Percentiles rank a stretch among this genome's conserved stretches.
phyloP scores from a whole-genome alignment of 768 basidiomycete species.

The Daedaleopsis sinensis region DNA sequence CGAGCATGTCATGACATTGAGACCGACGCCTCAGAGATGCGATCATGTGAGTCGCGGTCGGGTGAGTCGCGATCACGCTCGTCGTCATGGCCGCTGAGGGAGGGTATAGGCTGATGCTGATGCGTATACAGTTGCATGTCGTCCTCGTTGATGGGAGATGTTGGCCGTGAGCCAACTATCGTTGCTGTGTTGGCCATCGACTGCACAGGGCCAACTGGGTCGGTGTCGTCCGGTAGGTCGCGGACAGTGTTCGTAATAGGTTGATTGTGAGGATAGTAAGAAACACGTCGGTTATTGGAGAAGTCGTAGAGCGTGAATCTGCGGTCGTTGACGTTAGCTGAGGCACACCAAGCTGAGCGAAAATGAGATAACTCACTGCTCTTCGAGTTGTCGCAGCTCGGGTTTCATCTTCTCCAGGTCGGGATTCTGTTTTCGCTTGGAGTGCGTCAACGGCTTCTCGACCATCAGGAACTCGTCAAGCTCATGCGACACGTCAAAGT shows the following conservation, averaged over 20 bases:
- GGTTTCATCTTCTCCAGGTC: constrained; percentile 89
- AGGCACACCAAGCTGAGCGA: not conserved
- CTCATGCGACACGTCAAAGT: constrained; percentile 97
- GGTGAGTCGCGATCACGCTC: not conserved
- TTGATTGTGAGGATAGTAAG: constrained; percentile 89
- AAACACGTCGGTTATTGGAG: constrained; percentile 65
- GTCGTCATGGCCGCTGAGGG: constrained; percentile 37
- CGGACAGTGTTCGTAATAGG: constrained; percentile 41
- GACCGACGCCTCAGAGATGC: not conserved
- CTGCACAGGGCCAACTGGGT: constrained; percentile 32
- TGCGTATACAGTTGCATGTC: constrained; percentile 10
- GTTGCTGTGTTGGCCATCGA: constrained; percentile 46
- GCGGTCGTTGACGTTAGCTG: constrained; percentile 3
- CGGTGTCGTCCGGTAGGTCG: constrained; percentile 19
- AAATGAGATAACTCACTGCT: constrained; percentile 67
- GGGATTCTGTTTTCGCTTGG: constrained; percentile 90
- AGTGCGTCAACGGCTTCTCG: constrained; percentile 95
- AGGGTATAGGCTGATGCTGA: constrained; percentile 26
- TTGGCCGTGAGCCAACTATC: constrained; percentile 43
- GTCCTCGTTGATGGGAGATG: constrained; percentile 37
- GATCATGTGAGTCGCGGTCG: constrained; percentile 1
- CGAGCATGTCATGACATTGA: not conserved
- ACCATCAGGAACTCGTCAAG: constrained; percentile 97
- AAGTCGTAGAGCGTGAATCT: constrained; percentile 94
- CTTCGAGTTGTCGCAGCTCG: constrained; percentile 90